These are phyloP conservation scores for Candida sp. DNA, from an alignment of 1,139 yeast genomes.

Conservation along the genomic window DNA sequence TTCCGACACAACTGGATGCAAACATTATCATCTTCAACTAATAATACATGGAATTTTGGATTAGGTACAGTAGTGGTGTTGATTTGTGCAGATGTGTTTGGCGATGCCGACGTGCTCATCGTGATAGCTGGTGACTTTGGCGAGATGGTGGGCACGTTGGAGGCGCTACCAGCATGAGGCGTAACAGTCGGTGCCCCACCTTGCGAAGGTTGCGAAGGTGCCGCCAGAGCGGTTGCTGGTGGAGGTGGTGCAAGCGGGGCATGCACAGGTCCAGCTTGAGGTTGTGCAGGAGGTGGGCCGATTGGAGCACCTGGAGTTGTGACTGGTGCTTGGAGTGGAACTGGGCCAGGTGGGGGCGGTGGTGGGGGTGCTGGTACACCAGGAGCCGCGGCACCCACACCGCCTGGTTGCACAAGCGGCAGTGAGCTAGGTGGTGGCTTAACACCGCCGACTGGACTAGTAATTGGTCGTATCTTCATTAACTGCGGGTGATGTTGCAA, in stretches of 20 bases:
- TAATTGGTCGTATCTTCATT: constrained; percentile 4
- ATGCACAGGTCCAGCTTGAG: background rate
- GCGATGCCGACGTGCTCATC: constrained; percentile 1
- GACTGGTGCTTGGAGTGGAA: background rate
- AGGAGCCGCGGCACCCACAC: constrained; percentile 6
- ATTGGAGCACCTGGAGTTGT: constrained; percentile 3
- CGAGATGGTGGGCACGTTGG: constrained; percentile 15
- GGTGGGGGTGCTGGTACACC: background rate
- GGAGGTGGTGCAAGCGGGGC: constrained; percentile 2
- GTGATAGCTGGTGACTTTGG: constrained; percentile 14
- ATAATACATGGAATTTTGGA: constrained; percentile 67
- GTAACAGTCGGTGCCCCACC: background rate
- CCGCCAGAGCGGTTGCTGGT: background rate
- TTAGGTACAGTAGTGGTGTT: constrained; percentile 38
- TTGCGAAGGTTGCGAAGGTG: constrained; percentile 1
- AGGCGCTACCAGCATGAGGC: constrained; percentile 1
- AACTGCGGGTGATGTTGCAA: constrained; percentile 9
- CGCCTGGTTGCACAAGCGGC: constrained; percentile 16
- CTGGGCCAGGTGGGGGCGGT: background rate
- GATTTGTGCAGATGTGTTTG: constrained; percentile 16
- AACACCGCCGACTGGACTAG: constrained; percentile 1
- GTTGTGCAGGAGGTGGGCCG: background rate
- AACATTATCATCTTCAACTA: constrained; percentile 89
- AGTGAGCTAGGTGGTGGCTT: constrained; percentile 4
- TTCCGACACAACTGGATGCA: constrained; percentile 80